phyloP scores from a whole-genome alignment of 768 basidiomycete species.

The Xerocomellus intermedius region DNA sequence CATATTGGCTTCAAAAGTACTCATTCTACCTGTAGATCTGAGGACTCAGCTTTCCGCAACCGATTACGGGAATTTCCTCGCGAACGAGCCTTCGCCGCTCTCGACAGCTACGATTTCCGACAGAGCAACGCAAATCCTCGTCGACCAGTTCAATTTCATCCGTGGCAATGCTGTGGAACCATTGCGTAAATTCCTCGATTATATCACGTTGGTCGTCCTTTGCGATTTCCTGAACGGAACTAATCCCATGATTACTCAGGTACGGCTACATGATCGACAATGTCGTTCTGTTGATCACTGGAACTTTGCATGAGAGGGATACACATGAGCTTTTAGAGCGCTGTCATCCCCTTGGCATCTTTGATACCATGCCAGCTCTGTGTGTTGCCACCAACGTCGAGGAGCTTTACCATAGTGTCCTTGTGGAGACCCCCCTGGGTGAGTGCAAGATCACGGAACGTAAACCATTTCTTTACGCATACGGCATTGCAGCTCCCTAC shows the following conservation, averaged over 20 bases:
- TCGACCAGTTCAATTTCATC: constrained; percentile 96
- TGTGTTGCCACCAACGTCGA: constrained; percentile 99
- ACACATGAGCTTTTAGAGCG: constrained; percentile 95
- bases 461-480: constrained; percentile 4
- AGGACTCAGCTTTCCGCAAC: constrained; percentile 93
- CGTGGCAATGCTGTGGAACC: constrained; percentile 90
- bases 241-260: constrained; percentile 40
- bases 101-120: constrained; percentile 96
- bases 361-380: constrained; percentile 98
- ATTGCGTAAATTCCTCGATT: constrained; percentile 90
- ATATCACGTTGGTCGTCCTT: constrained; percentile 78
- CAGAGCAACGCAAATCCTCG: constrained; percentile 91
- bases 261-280: constrained; percentile 99
- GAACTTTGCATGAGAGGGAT: constrained; percentile 94
- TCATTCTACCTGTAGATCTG: constrained; percentile 62
- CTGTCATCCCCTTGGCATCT: constrained; percentile 95
- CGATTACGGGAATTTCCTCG: constrained; percentile 97
- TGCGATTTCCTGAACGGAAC: neutral
- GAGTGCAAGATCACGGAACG: constrained; percentile 28
- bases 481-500: constrained; percentile 67
- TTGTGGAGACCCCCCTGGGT: constrained; percentile 98
- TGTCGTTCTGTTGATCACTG: constrained; percentile 94
- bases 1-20: neutral
- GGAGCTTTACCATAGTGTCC: constrained; percentile 93
- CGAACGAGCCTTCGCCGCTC: constrained; percentile 92